Evolutionary conservation across 495 filamentous ascomycete species (phyloP).

Genomic region (Penicillium waksmanii): DNA sequence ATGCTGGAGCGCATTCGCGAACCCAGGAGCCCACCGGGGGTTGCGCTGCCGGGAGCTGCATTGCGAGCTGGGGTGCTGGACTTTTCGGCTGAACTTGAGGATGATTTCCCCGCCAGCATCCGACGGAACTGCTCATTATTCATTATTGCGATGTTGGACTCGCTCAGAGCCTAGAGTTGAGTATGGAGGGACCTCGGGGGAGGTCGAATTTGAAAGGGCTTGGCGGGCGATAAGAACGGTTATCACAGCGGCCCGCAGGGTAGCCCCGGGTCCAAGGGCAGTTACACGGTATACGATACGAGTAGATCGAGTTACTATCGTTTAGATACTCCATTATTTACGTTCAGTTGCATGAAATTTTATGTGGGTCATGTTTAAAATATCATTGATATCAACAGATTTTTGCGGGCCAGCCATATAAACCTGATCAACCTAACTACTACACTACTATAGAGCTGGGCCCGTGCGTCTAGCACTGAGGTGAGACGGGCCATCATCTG

Average conservation of each 20-base stretch:
- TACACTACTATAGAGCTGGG: neutral
- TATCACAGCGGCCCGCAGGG: neutral
- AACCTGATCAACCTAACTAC: too few species aligned
- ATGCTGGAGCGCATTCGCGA: constrained; percentile 72
- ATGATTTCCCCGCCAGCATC: constrained; percentile 63
- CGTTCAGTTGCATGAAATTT: too few species aligned
- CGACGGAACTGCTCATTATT: constrained; percentile 96
- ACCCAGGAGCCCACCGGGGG: constrained; percentile 41
- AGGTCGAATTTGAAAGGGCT: constrained; percentile 26
- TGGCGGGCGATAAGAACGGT: constrained; percentile 22
- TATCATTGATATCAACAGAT: too few species aligned
- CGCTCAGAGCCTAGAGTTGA: neutral
- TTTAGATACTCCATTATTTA: too few species aligned
- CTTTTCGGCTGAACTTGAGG: constrained; percentile 24
- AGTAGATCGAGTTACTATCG: too few species aligned
- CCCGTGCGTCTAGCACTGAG: neutral
- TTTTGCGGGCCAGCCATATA: too few species aligned
- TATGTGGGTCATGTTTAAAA: too few species aligned
- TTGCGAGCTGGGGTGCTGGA: constrained; percentile 19
- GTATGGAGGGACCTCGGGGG: constrained; percentile 1
- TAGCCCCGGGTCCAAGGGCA: too few species aligned
- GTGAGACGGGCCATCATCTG: neutral
- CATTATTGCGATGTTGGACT: constrained; percentile 54
- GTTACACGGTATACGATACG: too few species aligned
- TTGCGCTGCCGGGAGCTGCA: constrained; percentile 27